A percentile compares a stretch with the other conserved stretches of the same genome.
Evolutionary conservation across 2,329 filamentous ascomycete species (phyloP).

Genomic region (Sporothrix inflata): DNA sequence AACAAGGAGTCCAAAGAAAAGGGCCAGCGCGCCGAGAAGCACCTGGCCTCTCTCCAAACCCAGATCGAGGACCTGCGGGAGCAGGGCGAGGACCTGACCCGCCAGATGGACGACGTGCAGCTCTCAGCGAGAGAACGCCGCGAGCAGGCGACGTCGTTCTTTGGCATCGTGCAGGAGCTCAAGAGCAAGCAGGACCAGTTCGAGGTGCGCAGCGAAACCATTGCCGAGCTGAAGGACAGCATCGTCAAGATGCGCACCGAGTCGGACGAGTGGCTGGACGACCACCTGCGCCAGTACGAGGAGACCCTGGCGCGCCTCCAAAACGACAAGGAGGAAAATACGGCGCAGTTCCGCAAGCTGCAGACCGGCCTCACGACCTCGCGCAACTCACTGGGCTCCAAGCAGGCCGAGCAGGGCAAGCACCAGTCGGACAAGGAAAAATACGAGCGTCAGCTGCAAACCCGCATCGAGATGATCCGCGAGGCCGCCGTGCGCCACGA

Average conservation of each 20-base stretch:
- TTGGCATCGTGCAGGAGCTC: slow-evolving; percentile 74
- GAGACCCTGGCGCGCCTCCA: slow-evolving; percentile 69
- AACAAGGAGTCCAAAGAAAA: slow-evolving; percentile 76
- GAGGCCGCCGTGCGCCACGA: slow-evolving; percentile 75
- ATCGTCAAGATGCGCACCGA: slow-evolving; percentile 74
- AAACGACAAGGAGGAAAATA: slow-evolving; percentile 65
- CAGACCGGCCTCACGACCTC: slow-evolving; percentile 51
- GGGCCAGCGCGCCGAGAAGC: slow-evolving; percentile 71
- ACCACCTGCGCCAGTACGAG: slow-evolving; percentile 76
- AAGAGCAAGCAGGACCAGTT: slow-evolving; percentile 76
- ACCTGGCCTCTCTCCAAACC: slow-evolving; percentile 64
- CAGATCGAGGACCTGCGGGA: slow-evolving; percentile 66
- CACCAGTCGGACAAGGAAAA: slow-evolving; percentile 84
- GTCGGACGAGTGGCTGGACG: slow-evolving; percentile 73
- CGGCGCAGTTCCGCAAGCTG: slow-evolving; percentile 68
- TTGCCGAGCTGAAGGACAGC: slow-evolving; percentile 70
- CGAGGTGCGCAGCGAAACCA: slow-evolving; percentile 68
- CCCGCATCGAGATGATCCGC: slow-evolving; percentile 73
- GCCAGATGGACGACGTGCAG: slow-evolving; percentile 64
- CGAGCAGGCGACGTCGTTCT: slow-evolving; percentile 72
- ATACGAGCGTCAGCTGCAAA: slow-evolving; percentile 77
- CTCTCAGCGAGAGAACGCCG: slow-evolving; percentile 59
- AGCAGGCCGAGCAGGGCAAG: slow-evolving; percentile 71
- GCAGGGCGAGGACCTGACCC: slow-evolving; percentile 60
- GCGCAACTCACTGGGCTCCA: slow-evolving; percentile 53